Evolutionary conservation across 169 alveolate species (phyloP), one percentile per base, ranked within the genome.

Genomic region (Toxoplasma gondii): DNA sequence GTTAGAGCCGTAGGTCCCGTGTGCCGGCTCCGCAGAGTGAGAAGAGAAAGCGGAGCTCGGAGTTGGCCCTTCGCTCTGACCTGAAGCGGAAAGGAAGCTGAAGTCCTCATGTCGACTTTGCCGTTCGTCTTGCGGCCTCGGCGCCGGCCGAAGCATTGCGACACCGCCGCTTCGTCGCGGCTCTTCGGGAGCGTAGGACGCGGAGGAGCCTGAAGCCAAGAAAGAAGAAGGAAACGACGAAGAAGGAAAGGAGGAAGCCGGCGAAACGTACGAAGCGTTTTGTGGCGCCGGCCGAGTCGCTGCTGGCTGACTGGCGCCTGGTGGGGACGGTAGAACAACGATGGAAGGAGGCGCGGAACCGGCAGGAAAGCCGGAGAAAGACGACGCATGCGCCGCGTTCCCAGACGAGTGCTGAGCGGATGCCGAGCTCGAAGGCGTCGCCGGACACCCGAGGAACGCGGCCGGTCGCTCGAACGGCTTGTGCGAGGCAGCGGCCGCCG

Each of bases 281-380:
- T n/a, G 27, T 4, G 39, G 12, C 44, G 44, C 84, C 43, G 84
- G 44, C 12, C 27, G 84, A 5, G 1, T 1, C 31, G 2, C 27
- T 1, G 22, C 45, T 44, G 17, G 84, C 84, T 74, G 84, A 16
- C 45, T 5, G 1, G 49, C 45, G 31, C 27, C 27, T 16, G 16
- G 84, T 44, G 44, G 84, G 12, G 84, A 16, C 74, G 74, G 4
- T 4, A 64, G n/a, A 27, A 64, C 74, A 27, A 64, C 74, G 74
- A 64, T 64, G 74, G 74, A 64, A n/a, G 84, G 84, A 34, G 84
- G 84, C 43, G 84, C 84, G 17, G 84, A 16, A 34, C 45, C 84
- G 22, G 84, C 2, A 1, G 84, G 44, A 7, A 12, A 74, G 39
- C 45, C 17, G 1, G 84, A 74, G 39, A n/a, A 22, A 7, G 38